Evolutionary conservation across 2,329 filamentous ascomycete species (phyloP).

Genomic region (Penicillium crustosum): DNA sequence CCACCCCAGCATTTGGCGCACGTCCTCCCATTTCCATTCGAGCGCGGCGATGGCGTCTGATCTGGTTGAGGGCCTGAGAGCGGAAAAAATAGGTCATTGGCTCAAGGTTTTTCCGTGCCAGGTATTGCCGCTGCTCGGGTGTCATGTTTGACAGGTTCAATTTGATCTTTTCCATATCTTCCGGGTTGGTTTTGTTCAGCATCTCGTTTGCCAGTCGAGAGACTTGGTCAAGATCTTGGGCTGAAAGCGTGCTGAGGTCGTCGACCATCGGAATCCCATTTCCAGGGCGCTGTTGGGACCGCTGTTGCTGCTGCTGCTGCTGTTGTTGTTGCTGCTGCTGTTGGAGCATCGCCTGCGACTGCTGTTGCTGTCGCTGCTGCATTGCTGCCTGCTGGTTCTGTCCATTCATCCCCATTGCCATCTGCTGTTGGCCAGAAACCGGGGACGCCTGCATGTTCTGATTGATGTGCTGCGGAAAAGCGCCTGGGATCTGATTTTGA

Average conservation of each 20-base stretch:
- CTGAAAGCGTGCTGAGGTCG: slow-evolving; percentile 38
- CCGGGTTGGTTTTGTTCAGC: slow-evolving; percentile 44
- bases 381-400: slow-evolving; percentile 35
- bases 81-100: slow-evolving; percentile 54
- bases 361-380: slow-evolving; percentile 37
- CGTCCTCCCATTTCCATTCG: slow-evolving; percentile 36
- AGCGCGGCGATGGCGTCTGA: slow-evolving; percentile 38
- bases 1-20: slow-evolving; percentile 29
- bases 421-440: slow-evolving; percentile 43
- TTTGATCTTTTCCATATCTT: slow-evolving; percentile 51
- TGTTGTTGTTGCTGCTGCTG: slow-evolving; percentile 30
- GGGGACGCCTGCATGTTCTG: slow-evolving; percentile 53
- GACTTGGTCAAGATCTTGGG: slow-evolving; percentile 47
- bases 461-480: slow-evolving; percentile 52
- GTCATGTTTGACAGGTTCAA: slow-evolving; percentile 48
- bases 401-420: slow-evolving; percentile 39
- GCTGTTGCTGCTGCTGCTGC: slow-evolving; percentile 17
- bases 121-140: slow-evolving; percentile 48
- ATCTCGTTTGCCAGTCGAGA: slow-evolving; percentile 49
- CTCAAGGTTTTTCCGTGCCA: slow-evolving; percentile 49
- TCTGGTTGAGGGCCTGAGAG: slow-evolving; percentile 47
- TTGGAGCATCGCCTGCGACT: slow-evolving; percentile 31
- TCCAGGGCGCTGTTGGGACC: slow-evolving; percentile 31
- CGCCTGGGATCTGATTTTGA: slow-evolving; percentile 45
- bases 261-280: slow-evolving; percentile 32